Conservation (phyloP, 163 green algal genomes). For the Smithsoniella earleae region DNA sequence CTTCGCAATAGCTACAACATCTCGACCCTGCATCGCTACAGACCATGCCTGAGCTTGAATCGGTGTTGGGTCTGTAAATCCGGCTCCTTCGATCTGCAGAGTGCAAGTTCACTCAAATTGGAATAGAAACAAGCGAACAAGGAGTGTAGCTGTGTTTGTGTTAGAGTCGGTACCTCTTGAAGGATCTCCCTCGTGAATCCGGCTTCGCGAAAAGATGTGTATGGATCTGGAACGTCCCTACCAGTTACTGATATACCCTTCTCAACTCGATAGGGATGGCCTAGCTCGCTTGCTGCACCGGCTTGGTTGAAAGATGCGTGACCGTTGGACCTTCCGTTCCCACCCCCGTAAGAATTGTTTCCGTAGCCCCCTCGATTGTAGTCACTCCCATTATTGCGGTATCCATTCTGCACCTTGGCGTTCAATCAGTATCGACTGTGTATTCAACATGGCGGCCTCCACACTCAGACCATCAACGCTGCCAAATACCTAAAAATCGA, state of each 20-base stretch:
- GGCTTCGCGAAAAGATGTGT: slow-evolving; percentile 63
- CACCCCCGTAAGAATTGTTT: not conserved
- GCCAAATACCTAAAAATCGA: not conserved
- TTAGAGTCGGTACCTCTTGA: slow-evolving; percentile 45
- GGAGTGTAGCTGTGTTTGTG: slow-evolving; percentile 16
- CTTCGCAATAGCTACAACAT: slow-evolving; percentile 88
- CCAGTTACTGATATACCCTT: slow-evolving; percentile 27
- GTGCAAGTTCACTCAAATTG: not conserved
- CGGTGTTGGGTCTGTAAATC: slow-evolving; percentile 69
- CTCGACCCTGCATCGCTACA: slow-evolving; percentile 63
- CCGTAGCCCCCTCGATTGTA: not conserved
- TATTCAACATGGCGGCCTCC: too few species aligned
- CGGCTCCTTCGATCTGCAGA: slow-evolving; percentile 53
- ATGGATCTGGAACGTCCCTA: slow-evolving; percentile 48
- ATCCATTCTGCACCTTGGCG: slow-evolving; percentile 12
- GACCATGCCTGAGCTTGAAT: slow-evolving; percentile 90
- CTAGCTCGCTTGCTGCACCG: slow-evolving; percentile 46
- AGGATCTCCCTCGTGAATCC: slow-evolving; percentile 59
- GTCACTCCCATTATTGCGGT: slow-evolving; percentile 17
- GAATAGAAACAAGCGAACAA: not conserved
- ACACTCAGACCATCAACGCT: too few species aligned
- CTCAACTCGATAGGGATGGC: slow-evolving; percentile 29
- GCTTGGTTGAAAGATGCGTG: slow-evolving; percentile 33
- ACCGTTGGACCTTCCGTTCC: slow-evolving; percentile 33
- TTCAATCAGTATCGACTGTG: too few species aligned